Base-by-base conservation (phyloP, 2,329 filamentous ascomycete genomes). In the Aspergillus hortae region DNA sequence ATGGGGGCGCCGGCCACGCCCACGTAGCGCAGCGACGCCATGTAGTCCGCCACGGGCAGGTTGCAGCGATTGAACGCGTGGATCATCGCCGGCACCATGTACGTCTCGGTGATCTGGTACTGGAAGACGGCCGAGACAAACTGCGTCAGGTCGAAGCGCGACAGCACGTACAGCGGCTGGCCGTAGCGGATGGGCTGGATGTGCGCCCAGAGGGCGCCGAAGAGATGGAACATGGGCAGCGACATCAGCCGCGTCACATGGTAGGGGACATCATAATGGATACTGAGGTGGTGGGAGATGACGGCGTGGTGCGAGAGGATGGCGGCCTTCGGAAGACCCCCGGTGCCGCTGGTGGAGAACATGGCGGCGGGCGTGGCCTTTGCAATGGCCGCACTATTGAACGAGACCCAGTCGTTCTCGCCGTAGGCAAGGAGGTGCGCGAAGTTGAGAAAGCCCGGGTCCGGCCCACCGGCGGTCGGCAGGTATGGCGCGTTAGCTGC, bases 261-360 rank as follows among this genome's bases (percentile, higher is more conserved):
- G 54, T 59, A 77, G 12, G 54, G 78, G 43, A 53, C 75, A 47
- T 64, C 69, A 49, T 60, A 76, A 58, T 62, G 70, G 66, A 61
- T 77, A 67, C 40, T 72, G 64, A 52, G 68, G 57, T 52, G 72
- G 62, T 83, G 78, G 1, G 82, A 78, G 17, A 82, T 71, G 41
- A 84, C 74, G 43, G 84, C 83, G 56, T 77, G 71, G 62, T 87
- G 84, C 0, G 80, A 79, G 47, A 85, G 66, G 57, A 79, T 73
- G 4, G 82, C 80, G 0, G 80, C 81, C 62, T 86, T 86, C 5
- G 83, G 82, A 3, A 85, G 64, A 1, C 81, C 81, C 1, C 82
- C 84, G 0, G 83, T 86, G 1, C 83, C 83, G 43, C 77, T 81
- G 54, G 77, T 83, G 60, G 80, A 82, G 51, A 71, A 74, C 66